Percentiles rank a stretch among this genome's conserved stretches.
These are phyloP conservation scores for Candida succiphila DNA, from an alignment of 805 yeast species.

Conservation along the genomic window DNA sequence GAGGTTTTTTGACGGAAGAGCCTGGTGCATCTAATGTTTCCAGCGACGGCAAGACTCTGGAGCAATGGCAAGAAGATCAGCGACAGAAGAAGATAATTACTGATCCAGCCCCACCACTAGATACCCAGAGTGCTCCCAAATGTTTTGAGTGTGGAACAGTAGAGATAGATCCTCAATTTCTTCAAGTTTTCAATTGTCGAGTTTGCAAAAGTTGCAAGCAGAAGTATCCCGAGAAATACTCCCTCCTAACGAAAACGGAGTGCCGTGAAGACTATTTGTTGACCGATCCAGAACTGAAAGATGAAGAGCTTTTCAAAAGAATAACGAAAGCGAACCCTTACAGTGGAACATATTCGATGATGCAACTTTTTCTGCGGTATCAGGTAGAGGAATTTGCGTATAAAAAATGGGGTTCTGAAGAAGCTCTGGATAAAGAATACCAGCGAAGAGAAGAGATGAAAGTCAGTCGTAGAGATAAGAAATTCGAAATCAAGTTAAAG, in stretches of 20 bases:
- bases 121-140: slow-evolving; percentile 63
- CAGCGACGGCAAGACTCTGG: slow-evolving; percentile 29
- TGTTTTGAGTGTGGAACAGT: slow-evolving; percentile 78
- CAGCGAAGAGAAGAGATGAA: slow-evolving; percentile 68
- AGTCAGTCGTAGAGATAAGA: slow-evolving; percentile 64
- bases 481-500: slow-evolving; percentile 64
- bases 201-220: slow-evolving; percentile 78
- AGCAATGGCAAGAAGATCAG: slow-evolving; percentile 39
- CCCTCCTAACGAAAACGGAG: slow-evolving; percentile 89
- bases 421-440: slow-evolving; percentile 88
- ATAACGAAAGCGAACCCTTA: slow-evolving; percentile 93
- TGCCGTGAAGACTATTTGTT: slow-evolving; percentile 85
- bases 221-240: slow-evolving; percentile 74
- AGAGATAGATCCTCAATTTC: slow-evolving; percentile 69
- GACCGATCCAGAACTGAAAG: slow-evolving; percentile 88
- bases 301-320: slow-evolving; percentile 54
- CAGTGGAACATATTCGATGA: slow-evolving; percentile 75
- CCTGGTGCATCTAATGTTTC: slow-evolving; percentile 9
- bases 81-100: slow-evolving; percentile 28
- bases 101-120: slow-evolving; percentile 65
- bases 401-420: slow-evolving; percentile 88
- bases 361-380: slow-evolving; percentile 84
- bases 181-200: slow-evolving; percentile 55
- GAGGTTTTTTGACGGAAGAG: slow-evolving; percentile 64
- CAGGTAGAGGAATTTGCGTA: slow-evolving; percentile 93